These are phyloP conservation scores for Chytridium lagenaria DNA, from an alignment of 371 early-diverging fungal species.

Conservation along the genomic window DNA sequence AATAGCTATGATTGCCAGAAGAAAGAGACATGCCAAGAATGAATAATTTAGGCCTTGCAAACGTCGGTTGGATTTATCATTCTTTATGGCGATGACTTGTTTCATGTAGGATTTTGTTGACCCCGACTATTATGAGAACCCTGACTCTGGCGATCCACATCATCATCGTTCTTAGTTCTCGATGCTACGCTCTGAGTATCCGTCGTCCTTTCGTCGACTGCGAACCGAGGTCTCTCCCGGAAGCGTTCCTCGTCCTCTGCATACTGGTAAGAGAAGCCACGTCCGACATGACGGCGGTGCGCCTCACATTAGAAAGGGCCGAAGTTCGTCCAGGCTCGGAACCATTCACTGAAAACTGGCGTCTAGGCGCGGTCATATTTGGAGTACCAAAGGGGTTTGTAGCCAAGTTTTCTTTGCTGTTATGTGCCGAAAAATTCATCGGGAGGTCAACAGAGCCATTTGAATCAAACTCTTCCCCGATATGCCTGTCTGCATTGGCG, in stretches of 20 bases:
- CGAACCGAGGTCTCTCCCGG: not conserved
- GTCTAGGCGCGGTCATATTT: not conserved
- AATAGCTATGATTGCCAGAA: conserved; percentile 20
- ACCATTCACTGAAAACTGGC: not conserved
- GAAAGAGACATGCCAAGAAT: not conserved
- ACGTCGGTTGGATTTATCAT: conserved; percentile 18
- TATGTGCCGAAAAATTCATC: not conserved
- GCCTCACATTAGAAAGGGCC: not conserved
- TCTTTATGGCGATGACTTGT: conserved; percentile 29
- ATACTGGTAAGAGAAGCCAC: not conserved
- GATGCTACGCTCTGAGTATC: not conserved
- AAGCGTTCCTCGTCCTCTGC: not conserved
- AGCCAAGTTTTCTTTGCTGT: not conserved
- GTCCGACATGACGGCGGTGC: not conserved
- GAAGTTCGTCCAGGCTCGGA: not conserved
- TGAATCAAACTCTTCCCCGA: not conserved
- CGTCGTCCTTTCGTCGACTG: conserved; percentile 7
- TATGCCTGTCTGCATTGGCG: not conserved
- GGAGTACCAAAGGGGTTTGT: not conserved
- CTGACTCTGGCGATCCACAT: too few relatives aligned
- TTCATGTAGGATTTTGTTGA: conserved; percentile 16
- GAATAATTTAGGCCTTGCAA: conserved; percentile 22
- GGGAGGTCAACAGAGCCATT: not conserved
- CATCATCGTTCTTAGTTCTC: not conserved
- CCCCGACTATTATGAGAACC: not conserved